These are phyloP conservation scores for Psilocybe tampanensis DNA, from an alignment of 768 basidiomycete genomes.

Conservation along the genomic window DNA sequence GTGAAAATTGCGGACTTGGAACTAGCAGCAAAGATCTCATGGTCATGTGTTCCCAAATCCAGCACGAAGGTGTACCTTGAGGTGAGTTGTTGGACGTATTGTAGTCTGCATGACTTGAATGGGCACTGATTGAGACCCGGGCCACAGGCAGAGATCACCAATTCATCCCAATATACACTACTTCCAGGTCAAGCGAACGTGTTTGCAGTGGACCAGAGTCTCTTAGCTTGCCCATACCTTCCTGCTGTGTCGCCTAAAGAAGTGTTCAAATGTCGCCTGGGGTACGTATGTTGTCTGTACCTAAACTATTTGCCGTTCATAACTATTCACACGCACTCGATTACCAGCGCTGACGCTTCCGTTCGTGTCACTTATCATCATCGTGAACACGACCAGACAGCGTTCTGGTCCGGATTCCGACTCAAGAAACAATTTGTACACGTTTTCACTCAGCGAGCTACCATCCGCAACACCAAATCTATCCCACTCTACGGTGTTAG, in stretches of 20 bases:
- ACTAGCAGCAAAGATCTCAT: conserved; percentile 33
- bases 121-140: background rate
- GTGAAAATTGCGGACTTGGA: conserved; percentile 34
- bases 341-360: conserved; percentile 35
- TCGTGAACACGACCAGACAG: conserved; percentile 17
- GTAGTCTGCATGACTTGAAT: background rate
- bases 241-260: conserved; percentile 37
- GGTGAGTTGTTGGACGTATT: conserved; percentile 14
- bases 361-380: conserved; percentile 40
- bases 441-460: conserved; percentile 33
- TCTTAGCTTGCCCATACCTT: conserved; percentile 34
- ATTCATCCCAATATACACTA: conserved; percentile 39
- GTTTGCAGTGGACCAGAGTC: conserved; percentile 43
- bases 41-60: conserved; percentile 37
- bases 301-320: background rate
- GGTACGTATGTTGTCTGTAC: conserved; percentile 32
- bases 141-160: conserved; percentile 36
- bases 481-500: conserved; percentile 25
- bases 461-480: conserved; percentile 36
- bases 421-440: conserved; percentile 29
- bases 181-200: conserved; percentile 34
- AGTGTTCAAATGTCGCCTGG: conserved; percentile 39
- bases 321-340: background rate
- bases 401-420: conserved; percentile 31
- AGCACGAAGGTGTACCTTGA: conserved; percentile 33